Evolutionary conservation across 257 asterid genomes (phyloP).

Genomic region (Salvia miltiorrhiza): DNA sequence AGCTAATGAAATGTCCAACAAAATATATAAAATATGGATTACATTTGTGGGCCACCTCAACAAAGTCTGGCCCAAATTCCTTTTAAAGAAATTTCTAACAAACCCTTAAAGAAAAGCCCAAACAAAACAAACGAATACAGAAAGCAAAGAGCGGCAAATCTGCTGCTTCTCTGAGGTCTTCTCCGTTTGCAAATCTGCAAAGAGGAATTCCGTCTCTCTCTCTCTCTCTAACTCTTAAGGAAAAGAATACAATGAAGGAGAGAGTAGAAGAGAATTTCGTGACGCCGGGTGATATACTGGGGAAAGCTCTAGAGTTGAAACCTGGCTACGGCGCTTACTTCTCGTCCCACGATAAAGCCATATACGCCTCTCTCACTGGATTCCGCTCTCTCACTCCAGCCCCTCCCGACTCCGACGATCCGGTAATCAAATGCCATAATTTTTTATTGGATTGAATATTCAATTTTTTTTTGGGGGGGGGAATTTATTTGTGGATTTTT

Average conservation of each 20-base stretch:
- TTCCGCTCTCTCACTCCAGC: conserved; percentile 52
- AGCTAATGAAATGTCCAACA: too few species aligned
- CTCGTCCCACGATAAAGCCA: conserved; percentile 44
- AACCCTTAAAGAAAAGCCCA: conserved; percentile 10
- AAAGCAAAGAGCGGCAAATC: conserved; percentile 23
- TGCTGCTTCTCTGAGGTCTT: too few species aligned
- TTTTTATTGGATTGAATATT: not conserved
- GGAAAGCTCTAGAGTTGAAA: conserved; percentile 56
- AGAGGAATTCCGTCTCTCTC: conserved; percentile 7
- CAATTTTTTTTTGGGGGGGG: not conserved
- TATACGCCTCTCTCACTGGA: conserved; percentile 86
- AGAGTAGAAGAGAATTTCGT: conserved; percentile 38
- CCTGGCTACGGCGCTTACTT: conserved; percentile 81
- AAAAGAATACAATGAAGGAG: conserved; percentile 21
- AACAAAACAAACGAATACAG: not conserved
- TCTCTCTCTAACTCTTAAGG: not conserved
- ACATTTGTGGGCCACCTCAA: not conserved
- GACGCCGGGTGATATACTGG: conserved; percentile 89
- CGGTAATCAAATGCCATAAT: conserved; percentile 32
- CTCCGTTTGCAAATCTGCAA: not conserved
- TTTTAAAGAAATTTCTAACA: not conserved
- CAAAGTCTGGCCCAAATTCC: conserved; percentile 12
- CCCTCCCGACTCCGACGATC: conserved; percentile 45
- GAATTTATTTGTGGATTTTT: conserved; percentile 21
- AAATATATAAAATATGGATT: too few species aligned